A percentile compares a stretch with the other conserved stretches of the same genome.
Evolutionary conservation across 2,329 filamentous ascomycete species (phyloP).

Genomic region (Trichoderma endophyticum): DNA sequence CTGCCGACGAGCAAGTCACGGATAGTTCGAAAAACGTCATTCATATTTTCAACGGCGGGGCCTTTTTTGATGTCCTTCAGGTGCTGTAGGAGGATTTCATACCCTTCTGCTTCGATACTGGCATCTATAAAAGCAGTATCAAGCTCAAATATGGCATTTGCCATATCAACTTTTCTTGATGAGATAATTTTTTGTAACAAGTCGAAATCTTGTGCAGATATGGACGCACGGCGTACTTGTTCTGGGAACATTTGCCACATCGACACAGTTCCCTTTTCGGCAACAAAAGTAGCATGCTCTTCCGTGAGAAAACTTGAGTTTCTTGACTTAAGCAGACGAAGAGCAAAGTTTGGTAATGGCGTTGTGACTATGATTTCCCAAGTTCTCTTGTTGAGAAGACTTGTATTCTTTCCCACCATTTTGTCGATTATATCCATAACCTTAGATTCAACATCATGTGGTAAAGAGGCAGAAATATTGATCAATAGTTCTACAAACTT

Average conservation of each 20-base stretch:
- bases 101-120: too few relatives aligned
- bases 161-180: too few relatives aligned
- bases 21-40: too few relatives aligned
- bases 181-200: too few relatives aligned
- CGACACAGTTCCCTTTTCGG: not conserved
- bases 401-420: not conserved
- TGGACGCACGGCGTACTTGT: too few relatives aligned
- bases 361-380: not conserved
- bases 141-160: too few relatives aligned
- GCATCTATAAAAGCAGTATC: too few relatives aligned
- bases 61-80: not conserved
- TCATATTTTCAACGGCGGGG: too few relatives aligned
- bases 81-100: not conserved
- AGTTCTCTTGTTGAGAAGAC: not conserved
- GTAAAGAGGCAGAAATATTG: not conserved
- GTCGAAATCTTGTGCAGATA: too few relatives aligned
- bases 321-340: not conserved
- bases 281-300: not conserved
- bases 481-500: not conserved
- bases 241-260: not conserved
- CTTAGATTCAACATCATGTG: not conserved
- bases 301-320: not conserved
- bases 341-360: not conserved
- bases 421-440: not conserved
- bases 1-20: not conserved